Base-by-base conservation (phyloP, 371 early-diverging fungal genomes). In the Mortierella sp. region DNA sequence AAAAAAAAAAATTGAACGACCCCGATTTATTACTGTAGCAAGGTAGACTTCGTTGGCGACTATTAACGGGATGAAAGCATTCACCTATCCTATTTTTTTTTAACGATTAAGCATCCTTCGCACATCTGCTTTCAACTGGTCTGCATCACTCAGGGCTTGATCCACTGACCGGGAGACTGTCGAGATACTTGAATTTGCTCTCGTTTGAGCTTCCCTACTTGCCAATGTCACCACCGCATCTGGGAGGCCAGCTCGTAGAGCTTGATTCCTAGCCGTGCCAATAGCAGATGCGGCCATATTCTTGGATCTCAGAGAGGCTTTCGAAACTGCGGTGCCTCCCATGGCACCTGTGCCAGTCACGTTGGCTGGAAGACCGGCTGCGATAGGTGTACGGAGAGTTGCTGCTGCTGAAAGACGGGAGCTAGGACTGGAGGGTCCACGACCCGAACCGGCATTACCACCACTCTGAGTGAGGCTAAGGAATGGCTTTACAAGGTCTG, bases 401-500 rank as follows among this genome's bases (percentile, higher is more conserved):
- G 70, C 66, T 0, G 81, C 59, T 2, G 81, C 81, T 13, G 76
- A 67, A 8, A 81, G 41, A 43, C 81, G 50, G 1, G 76, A 74
- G 0, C 76, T 69, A 2, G 81, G 81, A 58, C 8, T 71, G 8
- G 53, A 2, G 4, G 70, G 71, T 7, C 58, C 65, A 59, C 74
- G 63, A 8, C 81, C 69, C 3, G 75, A 64, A 33, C 75, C 74
- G 47, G 19, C 62, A 1, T 65, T 67, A 38, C 41, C 33, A 45
- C 63, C 64, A 3, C 69, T 67, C 32, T 68, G 69, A 0, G 80
- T 74, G 47, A 75, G 40, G 36, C 76, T 69, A 62, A 81, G 38
- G 69, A 75, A 75, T 5, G 81, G 81, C 40, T 81, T 81, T 53
- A 81, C 81, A 7, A 81, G 40, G 24, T 81, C 81, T 19, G 81